Evolutionary conservation across 2,329 filamentous ascomycete genomes (phyloP).

Genomic region (Helotiales sp.): DNA sequence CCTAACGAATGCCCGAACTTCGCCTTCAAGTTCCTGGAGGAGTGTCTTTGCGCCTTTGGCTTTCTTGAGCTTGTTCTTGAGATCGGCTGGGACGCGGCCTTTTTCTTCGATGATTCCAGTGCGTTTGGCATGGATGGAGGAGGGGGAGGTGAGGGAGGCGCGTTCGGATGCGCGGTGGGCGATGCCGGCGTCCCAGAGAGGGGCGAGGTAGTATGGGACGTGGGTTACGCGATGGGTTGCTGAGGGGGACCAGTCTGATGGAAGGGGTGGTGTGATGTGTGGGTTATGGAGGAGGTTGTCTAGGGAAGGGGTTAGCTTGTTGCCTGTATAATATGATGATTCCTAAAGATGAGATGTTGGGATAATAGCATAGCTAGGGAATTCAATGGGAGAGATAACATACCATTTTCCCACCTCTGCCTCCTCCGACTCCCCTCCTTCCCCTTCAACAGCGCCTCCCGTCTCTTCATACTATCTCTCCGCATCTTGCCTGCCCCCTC

Average conservation of each 20-base stretch:
- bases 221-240: conserved; percentile 79
- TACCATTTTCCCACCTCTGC: conserved; percentile 95
- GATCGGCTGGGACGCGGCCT: conserved; percentile 75
- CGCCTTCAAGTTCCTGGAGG: conserved; percentile 83
- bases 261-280: conserved; percentile 79
- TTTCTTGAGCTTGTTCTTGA: conserved; percentile 81
- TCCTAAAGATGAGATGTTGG: no score
- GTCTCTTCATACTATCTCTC: conserved; percentile 62
- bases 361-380: no score
- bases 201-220: conserved; percentile 88
- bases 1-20: conserved; percentile 76
- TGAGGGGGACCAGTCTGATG: conserved; percentile 80
- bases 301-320: conserved; percentile 44
- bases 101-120: conserved; percentile 42
- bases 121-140: conserved; percentile 44
- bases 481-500: conserved; percentile 46
- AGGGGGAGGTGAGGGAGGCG: conserved; percentile 43
- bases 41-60: conserved; percentile 76
- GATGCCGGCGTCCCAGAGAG: conserved; percentile 76
- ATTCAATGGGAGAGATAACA: conserved; percentile 30
- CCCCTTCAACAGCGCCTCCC: conserved; percentile 69
- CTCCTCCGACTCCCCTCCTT: conserved; percentile 88
- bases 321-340: not conserved
- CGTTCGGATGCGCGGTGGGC: conserved; percentile 57
- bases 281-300: conserved; percentile 88